A percentile compares a stretch with the other conserved stretches of the same genome.
Evolutionary conservation across 805 yeast genomes (phyloP).

Genomic region (Candida maltosa): DNA sequence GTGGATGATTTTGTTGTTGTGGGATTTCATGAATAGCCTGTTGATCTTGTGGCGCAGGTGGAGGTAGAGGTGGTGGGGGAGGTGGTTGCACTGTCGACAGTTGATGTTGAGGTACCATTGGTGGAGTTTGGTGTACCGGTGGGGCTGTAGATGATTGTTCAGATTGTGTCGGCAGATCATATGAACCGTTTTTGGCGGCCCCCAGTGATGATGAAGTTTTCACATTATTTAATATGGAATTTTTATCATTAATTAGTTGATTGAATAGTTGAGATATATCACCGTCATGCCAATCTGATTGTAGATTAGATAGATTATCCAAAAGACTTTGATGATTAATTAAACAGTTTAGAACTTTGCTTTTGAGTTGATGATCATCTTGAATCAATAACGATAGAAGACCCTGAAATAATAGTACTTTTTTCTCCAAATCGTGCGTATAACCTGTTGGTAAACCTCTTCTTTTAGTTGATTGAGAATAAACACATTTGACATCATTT

Average conservation of each 20-base stretch:
- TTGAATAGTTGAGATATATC: conserved; percentile 7
- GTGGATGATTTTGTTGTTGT: too few relatives aligned
- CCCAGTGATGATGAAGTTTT: too few relatives aligned
- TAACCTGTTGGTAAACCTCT: conserved; percentile 21
- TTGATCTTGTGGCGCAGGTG: too few relatives aligned
- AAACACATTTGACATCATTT: conserved; percentile 13
- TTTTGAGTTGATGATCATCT: conserved; percentile 1
- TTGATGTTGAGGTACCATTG: too few relatives aligned
- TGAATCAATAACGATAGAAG: conserved; percentile 11
- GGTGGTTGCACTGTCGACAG: too few relatives aligned
- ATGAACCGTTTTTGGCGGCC: too few relatives aligned
- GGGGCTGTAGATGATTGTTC: too few relatives aligned
- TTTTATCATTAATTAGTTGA: conserved; percentile 9
- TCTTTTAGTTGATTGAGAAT: conserved; percentile 14
- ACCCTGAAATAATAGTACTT: conserved; percentile 14
- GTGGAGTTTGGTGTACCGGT: too few relatives aligned
- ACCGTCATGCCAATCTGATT: conserved; percentile 1
- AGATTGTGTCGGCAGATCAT: too few relatives aligned
- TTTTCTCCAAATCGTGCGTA: conserved; percentile 17
- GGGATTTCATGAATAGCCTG: too few relatives aligned
- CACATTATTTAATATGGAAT: conserved; percentile 2
- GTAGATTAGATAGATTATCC: conserved; percentile 3
- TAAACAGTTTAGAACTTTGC: too few relatives aligned
- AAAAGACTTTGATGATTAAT: neutral
- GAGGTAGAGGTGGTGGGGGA: too few relatives aligned